Evolutionary conservation across 495 filamentous ascomycete species (phyloP).

Genomic region (Lasiosphaeria ovina): DNA sequence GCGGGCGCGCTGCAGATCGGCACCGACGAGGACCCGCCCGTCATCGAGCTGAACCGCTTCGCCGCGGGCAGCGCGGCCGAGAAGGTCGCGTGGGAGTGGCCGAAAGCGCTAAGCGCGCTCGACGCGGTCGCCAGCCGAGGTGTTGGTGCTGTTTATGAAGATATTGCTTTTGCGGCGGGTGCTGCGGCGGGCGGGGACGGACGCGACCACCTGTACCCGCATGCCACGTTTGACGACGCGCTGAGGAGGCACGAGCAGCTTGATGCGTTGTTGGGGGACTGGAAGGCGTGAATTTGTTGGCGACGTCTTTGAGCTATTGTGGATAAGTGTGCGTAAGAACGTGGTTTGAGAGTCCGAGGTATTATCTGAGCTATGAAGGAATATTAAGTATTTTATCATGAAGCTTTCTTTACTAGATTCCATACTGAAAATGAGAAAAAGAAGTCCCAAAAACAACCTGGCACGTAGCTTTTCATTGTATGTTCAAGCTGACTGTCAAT

Average conservation of each 20-base stretch:
- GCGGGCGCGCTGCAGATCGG: slow-evolving; percentile 39
- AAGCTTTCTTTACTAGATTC: too few species aligned
- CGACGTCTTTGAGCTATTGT: not conserved
- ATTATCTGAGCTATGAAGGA: too few species aligned
- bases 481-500: too few species aligned
- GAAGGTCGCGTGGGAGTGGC: slow-evolving; percentile 41
- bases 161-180: slow-evolving; percentile 37
- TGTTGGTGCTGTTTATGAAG: slow-evolving; percentile 52
- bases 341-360: too few species aligned
- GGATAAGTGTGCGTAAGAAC: too few species aligned
- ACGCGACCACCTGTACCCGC: slow-evolving; percentile 3
- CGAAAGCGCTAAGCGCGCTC: slow-evolving; percentile 40
- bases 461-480: too few species aligned
- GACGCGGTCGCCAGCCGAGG: slow-evolving; percentile 34
- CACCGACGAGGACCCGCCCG: slow-evolving; percentile 28
- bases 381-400: too few species aligned
- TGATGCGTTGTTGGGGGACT: slow-evolving; percentile 20
- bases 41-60: slow-evolving; percentile 46
- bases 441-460: too few species aligned
- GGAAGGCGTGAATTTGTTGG: slow-evolving; percentile 13
- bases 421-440: too few species aligned
- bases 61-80: slow-evolving; percentile 38
- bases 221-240: slow-evolving; percentile 43
- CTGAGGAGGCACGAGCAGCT: slow-evolving; percentile 42
- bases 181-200: slow-evolving; percentile 20